phyloP scores from a whole-genome alignment of 495 filamentous ascomycete genomes.

The Aspergillus kassunensis region DNA sequence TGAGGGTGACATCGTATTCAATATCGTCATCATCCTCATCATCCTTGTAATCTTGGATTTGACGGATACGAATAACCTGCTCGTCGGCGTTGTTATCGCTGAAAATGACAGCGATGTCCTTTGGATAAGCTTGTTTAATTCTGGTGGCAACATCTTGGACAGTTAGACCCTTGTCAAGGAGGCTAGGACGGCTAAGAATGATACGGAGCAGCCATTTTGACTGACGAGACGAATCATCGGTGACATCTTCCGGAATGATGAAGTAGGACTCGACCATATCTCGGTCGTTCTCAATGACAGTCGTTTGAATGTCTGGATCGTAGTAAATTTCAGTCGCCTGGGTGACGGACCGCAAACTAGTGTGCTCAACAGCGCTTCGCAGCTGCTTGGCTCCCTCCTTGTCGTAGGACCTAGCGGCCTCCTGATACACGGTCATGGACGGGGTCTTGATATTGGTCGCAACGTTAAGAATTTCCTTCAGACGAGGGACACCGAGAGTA shows the following conservation, averaged over 20 bases:
- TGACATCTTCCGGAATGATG: slow-evolving; percentile 80
- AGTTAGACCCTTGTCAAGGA: slow-evolving; percentile 89
- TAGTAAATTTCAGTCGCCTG: slow-evolving; percentile 94
- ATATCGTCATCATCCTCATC: slow-evolving; percentile 74
- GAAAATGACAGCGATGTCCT: slow-evolving; percentile 88
- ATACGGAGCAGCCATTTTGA: slow-evolving; percentile 95
- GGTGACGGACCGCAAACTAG: slow-evolving; percentile 87
- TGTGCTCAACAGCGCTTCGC: slow-evolving; percentile 87
- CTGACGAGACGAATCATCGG: slow-evolving; percentile 67
- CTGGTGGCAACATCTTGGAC: slow-evolving; percentile 88
- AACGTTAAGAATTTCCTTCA: slow-evolving; percentile 99
- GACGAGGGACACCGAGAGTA: slow-evolving; percentile 94
- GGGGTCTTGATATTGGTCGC: slow-evolving; percentile 98
- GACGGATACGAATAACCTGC: slow-evolving; percentile 88
- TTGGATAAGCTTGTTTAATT: slow-evolving; percentile 84
- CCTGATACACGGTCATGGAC: slow-evolving; percentile 90
- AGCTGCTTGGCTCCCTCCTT: slow-evolving; percentile 81
- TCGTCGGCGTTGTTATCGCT: slow-evolving; percentile 97
- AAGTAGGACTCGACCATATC: slow-evolving; percentile 98
- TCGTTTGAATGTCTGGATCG: slow-evolving; percentile 83
- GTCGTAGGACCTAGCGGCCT: slow-evolving; percentile 49
- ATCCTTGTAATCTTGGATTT: slow-evolving; percentile 68
- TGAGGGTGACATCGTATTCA: slow-evolving; percentile 85
- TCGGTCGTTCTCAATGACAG: slow-evolving; percentile 77
- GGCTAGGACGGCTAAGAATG: slow-evolving; percentile 83